These are phyloP conservation scores for Crithidia expoeki DNA, from an alignment of 208 protist species.

Conservation along the genomic window DNA sequence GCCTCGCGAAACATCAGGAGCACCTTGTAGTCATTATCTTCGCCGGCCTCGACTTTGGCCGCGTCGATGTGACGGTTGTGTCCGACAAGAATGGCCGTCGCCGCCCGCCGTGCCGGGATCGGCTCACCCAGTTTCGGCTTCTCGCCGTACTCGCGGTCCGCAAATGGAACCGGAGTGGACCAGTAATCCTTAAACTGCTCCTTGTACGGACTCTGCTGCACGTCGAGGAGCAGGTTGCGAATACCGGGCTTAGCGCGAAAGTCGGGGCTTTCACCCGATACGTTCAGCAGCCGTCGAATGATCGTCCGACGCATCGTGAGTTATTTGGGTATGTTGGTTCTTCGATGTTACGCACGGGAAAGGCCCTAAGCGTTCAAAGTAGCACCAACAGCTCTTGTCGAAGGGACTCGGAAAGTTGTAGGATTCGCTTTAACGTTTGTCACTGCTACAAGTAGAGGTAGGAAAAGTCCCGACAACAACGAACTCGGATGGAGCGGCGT, in stretches of 20 bases:
- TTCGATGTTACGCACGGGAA: no score
- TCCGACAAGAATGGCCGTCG: slow-evolving; percentile 72
- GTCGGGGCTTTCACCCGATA: slow-evolving; percentile 78
- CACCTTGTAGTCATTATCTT: slow-evolving; percentile 92
- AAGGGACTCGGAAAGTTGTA: no score
- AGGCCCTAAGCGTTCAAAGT: no score
- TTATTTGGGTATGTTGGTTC: not conserved
- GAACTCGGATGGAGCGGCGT: no score
- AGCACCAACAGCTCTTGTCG: no score
- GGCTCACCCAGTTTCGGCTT: slow-evolving; percentile 85
- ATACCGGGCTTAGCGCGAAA: slow-evolving; percentile 82
- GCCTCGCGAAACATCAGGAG: slow-evolving; percentile 86
- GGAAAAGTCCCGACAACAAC: no score
- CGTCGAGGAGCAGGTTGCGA: slow-evolving; percentile 77
- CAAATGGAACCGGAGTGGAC: slow-evolving; percentile 83
- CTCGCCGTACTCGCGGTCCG: slow-evolving; percentile 83
- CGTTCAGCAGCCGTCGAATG: slow-evolving; percentile 56
- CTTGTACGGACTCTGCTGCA: slow-evolving; percentile 87
- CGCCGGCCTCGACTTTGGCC: slow-evolving; percentile 59
- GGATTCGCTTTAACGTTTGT: no score
- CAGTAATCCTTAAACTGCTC: slow-evolving; percentile 93
- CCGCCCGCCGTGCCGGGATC: slow-evolving; percentile 74
- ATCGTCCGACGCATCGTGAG: slow-evolving; percentile 49
- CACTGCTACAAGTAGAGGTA: no score
- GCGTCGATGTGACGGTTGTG: slow-evolving; percentile 71